Evolutionary conservation across 805 yeast species (phyloP).

Genomic region (Hanseniaspora meyeri): DNA sequence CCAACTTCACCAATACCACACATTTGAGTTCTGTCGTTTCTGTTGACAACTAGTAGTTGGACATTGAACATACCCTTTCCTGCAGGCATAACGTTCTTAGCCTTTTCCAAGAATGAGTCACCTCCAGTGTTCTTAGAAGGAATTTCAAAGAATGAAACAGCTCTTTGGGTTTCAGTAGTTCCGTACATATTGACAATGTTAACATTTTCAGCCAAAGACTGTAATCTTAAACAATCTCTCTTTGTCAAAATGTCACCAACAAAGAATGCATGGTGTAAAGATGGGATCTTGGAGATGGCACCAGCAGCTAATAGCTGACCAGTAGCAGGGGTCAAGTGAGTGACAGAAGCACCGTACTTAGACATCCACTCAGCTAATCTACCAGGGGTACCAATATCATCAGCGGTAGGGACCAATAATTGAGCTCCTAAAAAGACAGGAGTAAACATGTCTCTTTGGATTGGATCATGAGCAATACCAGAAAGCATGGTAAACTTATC

Average conservation of each 20-base stretch:
- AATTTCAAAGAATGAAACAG: constrained; percentile 89
- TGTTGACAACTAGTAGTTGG: constrained; percentile 83
- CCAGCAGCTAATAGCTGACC: constrained; percentile 95
- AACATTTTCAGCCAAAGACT: constrained; percentile 81
- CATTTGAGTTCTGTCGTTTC: constrained; percentile 74
- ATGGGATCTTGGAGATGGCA: constrained; percentile 75
- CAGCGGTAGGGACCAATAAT: constrained; percentile 83
- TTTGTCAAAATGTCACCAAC: constrained; percentile 96
- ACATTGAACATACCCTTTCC: constrained; percentile 96
- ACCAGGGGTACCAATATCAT: constrained; percentile 98
- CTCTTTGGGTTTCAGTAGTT: constrained; percentile 97
- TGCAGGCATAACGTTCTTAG: constrained; percentile 96
- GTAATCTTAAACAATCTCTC: constrained; percentile 89
- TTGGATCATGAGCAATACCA: constrained; percentile 98
- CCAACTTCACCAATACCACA: constrained; percentile 99
- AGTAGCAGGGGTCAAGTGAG: constrained; percentile 99
- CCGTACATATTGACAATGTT: constrained; percentile 96
- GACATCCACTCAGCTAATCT: constrained; percentile 96
- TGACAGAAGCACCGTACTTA: constrained; percentile 78
- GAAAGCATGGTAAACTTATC: constrained; percentile 95
- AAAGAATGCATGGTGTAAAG: constrained; percentile 88
- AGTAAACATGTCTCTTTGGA: constrained; percentile 97
- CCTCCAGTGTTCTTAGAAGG: constrained; percentile 51
- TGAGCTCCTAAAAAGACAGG: constrained; percentile 94
- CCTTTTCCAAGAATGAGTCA: constrained; percentile 60